Evolutionary conservation across 2,329 filamentous ascomycete species (phyloP), one percentile per base, ranked within the genome.

Genomic region (Chaetomiaceae sp.): DNA sequence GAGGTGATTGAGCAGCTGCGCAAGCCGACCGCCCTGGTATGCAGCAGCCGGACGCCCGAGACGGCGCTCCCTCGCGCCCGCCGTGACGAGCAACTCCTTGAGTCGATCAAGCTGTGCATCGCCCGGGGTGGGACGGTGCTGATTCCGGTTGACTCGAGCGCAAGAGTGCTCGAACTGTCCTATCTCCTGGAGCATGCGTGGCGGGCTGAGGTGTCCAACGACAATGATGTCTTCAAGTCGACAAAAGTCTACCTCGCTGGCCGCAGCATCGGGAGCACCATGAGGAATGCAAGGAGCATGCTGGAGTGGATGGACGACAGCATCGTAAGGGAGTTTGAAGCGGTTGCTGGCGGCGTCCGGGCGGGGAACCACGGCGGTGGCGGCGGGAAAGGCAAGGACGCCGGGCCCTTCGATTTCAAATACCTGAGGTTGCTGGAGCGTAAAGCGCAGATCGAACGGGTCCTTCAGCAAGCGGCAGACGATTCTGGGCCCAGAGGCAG

Each of bases 301-400:
- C 76, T 99, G 29, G 94, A 99, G 67, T 99, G 94, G 94, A 97
- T 99, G 91, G 91, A 97, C 66, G 91, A 96, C 65, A 87, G 85
- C 54, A 95, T 99, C 55, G 87, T 95, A 38, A 85, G 91, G 51
- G 92, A 97, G 64, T 95, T 96, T 57, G 91, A 96, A 67, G 84
- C 86, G 14, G 77, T 84, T 44, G 80, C 78, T 2, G 80, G 82
- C 58, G 75, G 71, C 3, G 65, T 68, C 7, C 72, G 69, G 54
- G 73, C 77, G 58, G 66, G 72, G 3, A 76, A 73, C 55, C 71
- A 74, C 7, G 74, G 75, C 11, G 70, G 72, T 0, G 69, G 74
- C 12, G 74, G 72, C 23, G 72, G 74, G 14, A 83, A 77, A 62
- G 67, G 69, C 20, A 80, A 80, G 58, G 74, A 76, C 33, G 78